Evolutionary conservation across 2,329 filamentous ascomycete genomes (phyloP).

Genomic region (Ascochyta rabiei): DNA sequence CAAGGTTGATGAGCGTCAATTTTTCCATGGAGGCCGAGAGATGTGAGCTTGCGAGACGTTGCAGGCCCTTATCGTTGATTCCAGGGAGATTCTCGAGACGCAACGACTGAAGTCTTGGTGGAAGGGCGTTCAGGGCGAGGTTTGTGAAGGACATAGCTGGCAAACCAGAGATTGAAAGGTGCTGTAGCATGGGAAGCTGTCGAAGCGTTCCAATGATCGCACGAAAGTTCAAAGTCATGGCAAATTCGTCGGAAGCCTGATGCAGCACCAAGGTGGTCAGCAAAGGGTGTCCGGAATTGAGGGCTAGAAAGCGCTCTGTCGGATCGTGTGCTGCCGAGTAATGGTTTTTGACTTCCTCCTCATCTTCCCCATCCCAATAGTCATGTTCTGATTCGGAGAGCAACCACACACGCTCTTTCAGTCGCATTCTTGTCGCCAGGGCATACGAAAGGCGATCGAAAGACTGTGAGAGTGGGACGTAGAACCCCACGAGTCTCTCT

Average conservation of each 20-base stretch:
- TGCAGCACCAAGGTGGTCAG: slow-evolving; percentile 61
- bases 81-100: slow-evolving; percentile 62
- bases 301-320: slow-evolving; percentile 59
- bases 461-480: slow-evolving; percentile 58
- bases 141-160: slow-evolving; percentile 62
- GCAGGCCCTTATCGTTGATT: slow-evolving; percentile 61
- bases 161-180: slow-evolving; percentile 62
- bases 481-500: slow-evolving; percentile 60
- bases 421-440: slow-evolving; percentile 58
- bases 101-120: slow-evolving; percentile 56
- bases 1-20: slow-evolving; percentile 60
- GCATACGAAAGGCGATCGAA: slow-evolving; percentile 63
- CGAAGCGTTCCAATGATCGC: slow-evolving; percentile 61
- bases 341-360: slow-evolving; percentile 27
- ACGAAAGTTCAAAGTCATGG: slow-evolving; percentile 58
- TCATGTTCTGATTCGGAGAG: slow-evolving; percentile 40
- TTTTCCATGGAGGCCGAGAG: slow-evolving; percentile 54
- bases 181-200: slow-evolving; percentile 58
- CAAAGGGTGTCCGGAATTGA: slow-evolving; percentile 58
- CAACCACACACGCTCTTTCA: slow-evolving; percentile 65
- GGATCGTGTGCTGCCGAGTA: slow-evolving; percentile 54
- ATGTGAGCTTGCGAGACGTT: slow-evolving; percentile 56
- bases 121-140: slow-evolving; percentile 59
- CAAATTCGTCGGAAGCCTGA: slow-evolving; percentile 37
- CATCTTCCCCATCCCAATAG: slow-evolving; percentile 43